These are phyloP conservation scores for Heterobasidion parviporum DNA, from an alignment of 1,284 basidiomycete genomes.

Conservation along the genomic window DNA sequence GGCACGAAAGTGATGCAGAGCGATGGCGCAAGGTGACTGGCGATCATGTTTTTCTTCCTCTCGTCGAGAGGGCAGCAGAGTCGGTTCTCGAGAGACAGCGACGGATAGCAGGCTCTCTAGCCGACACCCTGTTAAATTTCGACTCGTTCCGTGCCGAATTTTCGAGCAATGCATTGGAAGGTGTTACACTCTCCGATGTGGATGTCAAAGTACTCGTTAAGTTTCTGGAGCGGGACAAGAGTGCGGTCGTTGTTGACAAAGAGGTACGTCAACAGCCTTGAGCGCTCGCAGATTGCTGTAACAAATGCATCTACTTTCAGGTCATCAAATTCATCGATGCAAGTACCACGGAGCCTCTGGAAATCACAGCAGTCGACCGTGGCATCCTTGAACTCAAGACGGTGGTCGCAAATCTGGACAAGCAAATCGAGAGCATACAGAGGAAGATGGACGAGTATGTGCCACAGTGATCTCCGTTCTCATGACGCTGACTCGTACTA, in stretches of 20 bases:
- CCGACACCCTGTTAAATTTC: slow-evolving; percentile 56
- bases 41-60: slow-evolving; percentile 65
- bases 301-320: slow-evolving; percentile 26
- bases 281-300: background rate
- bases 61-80: slow-evolving; percentile 63
- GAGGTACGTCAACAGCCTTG: slow-evolving; percentile 38
- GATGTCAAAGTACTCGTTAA: slow-evolving; percentile 70
- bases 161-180: slow-evolving; percentile 33
- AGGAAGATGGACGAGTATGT: slow-evolving; percentile 59
- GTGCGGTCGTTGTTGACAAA: slow-evolving; percentile 51
- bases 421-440: slow-evolving; percentile 62
- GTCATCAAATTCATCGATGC: slow-evolving; percentile 66
- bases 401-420: slow-evolving; percentile 56
- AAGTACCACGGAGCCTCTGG: slow-evolving; percentile 26
- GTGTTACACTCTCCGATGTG: slow-evolving; percentile 38
- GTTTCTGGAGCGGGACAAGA: slow-evolving; percentile 74
- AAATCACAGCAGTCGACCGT: slow-evolving; percentile 63
- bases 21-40: slow-evolving; percentile 63
- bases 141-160: slow-evolving; percentile 60
- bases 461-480: background rate
- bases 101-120: slow-evolving; percentile 35
- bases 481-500: background rate
- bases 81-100: slow-evolving; percentile 44
- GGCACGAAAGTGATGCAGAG: slow-evolving; percentile 43
- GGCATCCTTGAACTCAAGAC: slow-evolving; percentile 70